Base-by-base conservation (phyloP, 2,329 filamentous ascomycete genomes). In the Fusarium nelsonii region DNA sequence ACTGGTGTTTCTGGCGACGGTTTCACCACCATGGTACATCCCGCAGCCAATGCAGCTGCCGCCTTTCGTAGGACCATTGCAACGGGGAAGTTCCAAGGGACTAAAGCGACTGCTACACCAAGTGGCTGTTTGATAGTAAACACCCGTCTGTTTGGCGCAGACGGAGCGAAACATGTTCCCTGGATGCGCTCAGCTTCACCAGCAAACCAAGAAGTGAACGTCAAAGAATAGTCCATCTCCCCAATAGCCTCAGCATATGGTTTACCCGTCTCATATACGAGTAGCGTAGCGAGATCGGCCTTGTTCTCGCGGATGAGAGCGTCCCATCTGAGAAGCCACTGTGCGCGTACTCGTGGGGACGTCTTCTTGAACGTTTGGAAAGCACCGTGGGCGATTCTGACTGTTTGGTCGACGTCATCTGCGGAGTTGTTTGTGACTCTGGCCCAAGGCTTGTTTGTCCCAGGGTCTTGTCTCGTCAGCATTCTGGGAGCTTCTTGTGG, bases 11-110 rank as follows among this genome's bases (percentile, higher is more conserved):
- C 90, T 1, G 90, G 90, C 3, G 87, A 90, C 2, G 90, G 90
- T 79, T 93, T 93, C 10, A 87, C 83, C 5, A 94, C 83, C 87
- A 94, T 92, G 1, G 90, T 92, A 76, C 91, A 93, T 23, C 91
- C 91, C 11, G 91, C 91, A 10, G 91, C 91, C 28, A 93, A 80
- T 0, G 87, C 88, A 0, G 88, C 80, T 0, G 76, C 80, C 2
- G 80, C 77, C 53, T 85, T 85, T 18, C 83, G 75, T 6, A 83
- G 77, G 10, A 85, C 78, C 79, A 88, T 85, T 8, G 83, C 84
- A 8, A 84, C 75, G 4, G 85, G 85, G 67, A 90, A 91, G 77
- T 91, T 91, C 89, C 88, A 80, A 0, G 78, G 78, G 8, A 80
- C 75, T 8, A 81, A 64, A 6, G 76, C 78, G 2, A 74, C 77